Evolutionary conservation across 1,284 basidiomycete species (phyloP).

Genomic region (Neolentinus lepideus): DNA sequence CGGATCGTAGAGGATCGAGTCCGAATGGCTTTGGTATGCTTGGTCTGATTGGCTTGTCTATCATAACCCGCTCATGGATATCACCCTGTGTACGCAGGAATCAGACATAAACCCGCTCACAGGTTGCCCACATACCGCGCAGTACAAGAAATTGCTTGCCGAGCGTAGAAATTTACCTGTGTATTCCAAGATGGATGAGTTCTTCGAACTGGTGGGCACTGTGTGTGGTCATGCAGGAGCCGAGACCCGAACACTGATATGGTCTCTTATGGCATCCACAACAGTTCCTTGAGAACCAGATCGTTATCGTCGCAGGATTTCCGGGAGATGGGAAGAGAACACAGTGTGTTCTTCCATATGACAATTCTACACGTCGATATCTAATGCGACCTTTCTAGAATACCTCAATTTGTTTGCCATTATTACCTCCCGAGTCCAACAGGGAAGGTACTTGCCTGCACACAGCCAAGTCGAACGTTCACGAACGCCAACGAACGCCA

Average conservation of each 20-base stretch:
- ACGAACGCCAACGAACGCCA: too few species aligned
- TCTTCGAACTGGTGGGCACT: conserved; percentile 70
- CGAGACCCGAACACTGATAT: conserved; percentile 24
- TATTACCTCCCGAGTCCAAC: conserved; percentile 87
- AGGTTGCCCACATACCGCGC: conserved; percentile 63
- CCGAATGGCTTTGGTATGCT: background rate
- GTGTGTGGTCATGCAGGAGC: conserved; percentile 15
- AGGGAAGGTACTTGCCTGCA: conserved; percentile 92
- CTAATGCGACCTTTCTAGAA: conserved; percentile 24
- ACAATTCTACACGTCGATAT: background rate
- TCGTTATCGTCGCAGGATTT: conserved; percentile 95
- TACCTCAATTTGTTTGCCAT: conserved; percentile 94
- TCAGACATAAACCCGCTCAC: conserved; percentile 84
- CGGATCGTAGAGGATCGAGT: background rate
- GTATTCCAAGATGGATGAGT: conserved; percentile 89
- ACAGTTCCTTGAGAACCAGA: conserved; percentile 82
- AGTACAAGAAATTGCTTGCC: conserved; percentile 86
- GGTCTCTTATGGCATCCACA: conserved; percentile 14
- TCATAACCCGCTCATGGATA: background rate
- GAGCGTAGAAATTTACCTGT: conserved; percentile 88
- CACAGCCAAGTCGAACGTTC: conserved; percentile 96
- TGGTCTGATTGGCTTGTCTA: background rate
- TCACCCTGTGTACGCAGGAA: background rate
- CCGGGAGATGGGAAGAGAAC: conserved; percentile 98
- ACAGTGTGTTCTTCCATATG: conserved; percentile 53